Evolutionary conservation across 345 rosid species (phyloP).

Genomic region (Syzygium oleosum): DNA sequence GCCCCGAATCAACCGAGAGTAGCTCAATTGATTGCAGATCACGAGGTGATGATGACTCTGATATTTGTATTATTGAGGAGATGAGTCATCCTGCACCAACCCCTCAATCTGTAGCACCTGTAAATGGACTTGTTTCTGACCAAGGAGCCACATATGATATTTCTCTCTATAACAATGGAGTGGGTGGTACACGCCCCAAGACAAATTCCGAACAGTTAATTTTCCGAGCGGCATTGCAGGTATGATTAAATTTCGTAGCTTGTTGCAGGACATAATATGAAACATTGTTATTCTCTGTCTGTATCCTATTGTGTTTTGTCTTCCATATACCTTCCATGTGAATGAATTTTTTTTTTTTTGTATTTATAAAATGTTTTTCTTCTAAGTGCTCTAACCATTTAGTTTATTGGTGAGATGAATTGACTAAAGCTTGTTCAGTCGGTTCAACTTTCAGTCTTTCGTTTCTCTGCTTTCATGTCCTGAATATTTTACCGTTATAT

Average conservation of each 20-base stretch:
- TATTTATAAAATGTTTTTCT: not conserved
- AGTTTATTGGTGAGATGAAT: not conserved
- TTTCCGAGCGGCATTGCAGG: slow-evolving; percentile 76
- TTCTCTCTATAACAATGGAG: slow-evolving; percentile 22
- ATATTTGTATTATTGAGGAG: slow-evolving; percentile 72
- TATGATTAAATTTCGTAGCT: slow-evolving; percentile 12
- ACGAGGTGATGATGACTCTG: slow-evolving; percentile 57
- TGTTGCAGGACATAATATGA: not conserved
- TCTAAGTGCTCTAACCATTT: not conserved
- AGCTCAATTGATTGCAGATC: slow-evolving; percentile 50
- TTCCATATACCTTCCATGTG: not conserved
- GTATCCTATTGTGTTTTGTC: not conserved
- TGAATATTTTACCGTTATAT: not conserved
- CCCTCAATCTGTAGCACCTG: slow-evolving; percentile 19
- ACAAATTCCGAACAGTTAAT: slow-evolving; percentile 42
- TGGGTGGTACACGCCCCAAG: slow-evolving; percentile 30
- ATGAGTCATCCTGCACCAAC: slow-evolving; percentile 46
- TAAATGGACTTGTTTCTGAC: slow-evolving; percentile 1
- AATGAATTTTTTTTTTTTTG: not conserved
- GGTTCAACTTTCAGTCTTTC: not conserved
- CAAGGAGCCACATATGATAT: slow-evolving; percentile 12
- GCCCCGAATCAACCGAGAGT: slow-evolving; percentile 66
- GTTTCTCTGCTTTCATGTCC: not conserved
- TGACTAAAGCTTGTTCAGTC: not conserved
- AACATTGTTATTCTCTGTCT: not conserved